These are phyloP conservation scores for Entomortierella parvispora DNA, from an alignment of 192 early-diverging fungal species.

Conservation along the genomic window DNA sequence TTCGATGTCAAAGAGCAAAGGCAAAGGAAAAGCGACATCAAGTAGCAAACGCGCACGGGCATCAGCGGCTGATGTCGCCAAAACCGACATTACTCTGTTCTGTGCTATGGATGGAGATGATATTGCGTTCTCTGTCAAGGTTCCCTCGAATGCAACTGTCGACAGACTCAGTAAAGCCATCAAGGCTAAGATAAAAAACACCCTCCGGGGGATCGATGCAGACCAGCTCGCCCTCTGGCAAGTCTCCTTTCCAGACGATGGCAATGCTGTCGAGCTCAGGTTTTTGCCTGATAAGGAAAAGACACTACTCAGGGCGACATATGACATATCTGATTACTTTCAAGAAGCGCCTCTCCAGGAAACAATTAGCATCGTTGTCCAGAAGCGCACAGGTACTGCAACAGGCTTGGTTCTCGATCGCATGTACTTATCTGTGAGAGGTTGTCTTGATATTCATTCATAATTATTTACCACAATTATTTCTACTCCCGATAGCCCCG, in stretches of 20 bases:
- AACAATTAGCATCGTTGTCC: conserved; percentile 4
- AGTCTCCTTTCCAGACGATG: conserved; percentile 1
- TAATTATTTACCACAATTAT: background rate
- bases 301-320: background rate
- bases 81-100: no score
- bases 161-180: conserved; percentile 13
- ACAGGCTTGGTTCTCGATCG: background rate
- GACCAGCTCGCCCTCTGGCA: background rate
- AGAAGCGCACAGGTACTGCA: conserved; percentile 6
- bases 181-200: conserved; percentile 5
- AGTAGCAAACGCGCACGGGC: background rate
- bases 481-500: background rate
- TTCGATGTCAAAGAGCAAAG: background rate
- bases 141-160: conserved; percentile 5
- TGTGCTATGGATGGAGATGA: conserved; percentile 16
- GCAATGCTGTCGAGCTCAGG: background rate
- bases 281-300: background rate
- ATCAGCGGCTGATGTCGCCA: background rate
- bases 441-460: background rate
- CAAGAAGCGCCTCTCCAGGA: background rate
- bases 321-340: background rate
- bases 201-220: background rate
- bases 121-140: conserved; percentile 7
- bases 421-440: background rate
- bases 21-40: background rate